Evolutionary conservation across 1,284 basidiomycete species (phyloP), one percentile per base, ranked within the genome.

Genomic region (Kwoniella shivajii): DNA sequence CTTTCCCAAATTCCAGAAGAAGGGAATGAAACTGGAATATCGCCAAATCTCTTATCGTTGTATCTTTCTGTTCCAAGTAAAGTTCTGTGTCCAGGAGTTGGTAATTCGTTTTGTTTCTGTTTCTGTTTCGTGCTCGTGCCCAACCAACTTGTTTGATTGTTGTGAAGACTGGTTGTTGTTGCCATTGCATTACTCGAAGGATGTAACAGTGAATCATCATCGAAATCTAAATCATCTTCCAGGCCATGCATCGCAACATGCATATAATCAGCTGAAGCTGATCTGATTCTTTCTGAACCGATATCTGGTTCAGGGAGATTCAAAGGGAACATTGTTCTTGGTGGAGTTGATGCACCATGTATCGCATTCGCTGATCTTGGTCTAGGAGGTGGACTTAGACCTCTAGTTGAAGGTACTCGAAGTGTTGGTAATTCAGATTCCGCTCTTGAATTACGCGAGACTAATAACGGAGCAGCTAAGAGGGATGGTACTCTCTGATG

Each of bases 11-110:
- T 37, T 13, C 51, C 51, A 36, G n/a, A n/a, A n/a, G n/a, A n/a
- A n/a, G n/a, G n/a, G n/a, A 53, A 53, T 11, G 68, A 60, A 10
- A 71, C 56, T 2, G 71, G 71, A 24, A 74, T 62, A 60, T 76
- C 74, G 3, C 69, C 74, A 56, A 76, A 76, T 29, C 74, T 57
- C 43, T 68, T 73, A 60, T 76, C 74, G 33, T 70, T 63, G 57
- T 74, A 76, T 18, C 69, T 54, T 58, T 76, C 74, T 0, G 74
- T 76, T 10, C 74, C 74, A 20, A 76, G 51, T 59, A 76, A 52
- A 1, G 74, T 76, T 33, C 74, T 56, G 51, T 72, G 71, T 11
- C 60, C 62, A 1, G 74, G 74, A 0, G 72, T 74, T 2, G 52
- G 51, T 27, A 53, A 37, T 24, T 54, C 54, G 16, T 49, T 45